Evolutionary conservation across 176 grass and related monocot species (phyloP), one percentile per base, ranked within the genome.

Genomic region (Alloteropsis semialata): DNA sequence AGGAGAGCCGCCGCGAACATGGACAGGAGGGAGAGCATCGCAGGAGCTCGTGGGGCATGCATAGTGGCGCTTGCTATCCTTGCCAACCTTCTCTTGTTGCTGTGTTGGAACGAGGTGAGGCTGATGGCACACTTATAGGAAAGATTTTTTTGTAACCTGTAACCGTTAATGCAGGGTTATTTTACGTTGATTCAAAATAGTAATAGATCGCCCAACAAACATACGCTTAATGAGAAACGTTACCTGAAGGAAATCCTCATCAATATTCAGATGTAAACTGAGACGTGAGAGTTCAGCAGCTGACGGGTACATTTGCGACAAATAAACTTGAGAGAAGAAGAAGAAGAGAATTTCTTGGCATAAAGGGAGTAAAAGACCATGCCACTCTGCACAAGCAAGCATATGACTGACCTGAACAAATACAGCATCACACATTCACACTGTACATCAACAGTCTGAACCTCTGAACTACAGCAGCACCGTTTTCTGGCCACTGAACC

Each of bases 61-160:
- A 84, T 85, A 2, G 15, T 54, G 59, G 6, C 15, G 60, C 18
- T 55, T 8, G 7, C 4, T 24, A 25, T n/a, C 55, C 22, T 65
- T 44, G 29, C 45, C n/a, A 65, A 43, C 19, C 44, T 53, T 41
- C 29, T 15, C 27, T 71, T 82, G 9, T 71, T 82, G 9, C 21
- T 50, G 3, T 37, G 61, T n/a, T 80, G 49, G 27, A 80, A 68
- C 41, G 10, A 81, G 10, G 33, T 12, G 76, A 43, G 41, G 51
- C 41, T 42, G 69, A 22, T 8, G 63, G 43, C 64, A 70, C 27
- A 70, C 27, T 80, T 89, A 59, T 82, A 87, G 79, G 13, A 44
- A 16, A 5, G 1, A 4, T 17, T 39, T 58, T 44, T 70, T 19
- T 5, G 21, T 74, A 51, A 54, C 45, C 10, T 41, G 58, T 1